Base-by-base conservation (phyloP, 1,284 basidiomycete species). In the Malassezia psittaci region DNA sequence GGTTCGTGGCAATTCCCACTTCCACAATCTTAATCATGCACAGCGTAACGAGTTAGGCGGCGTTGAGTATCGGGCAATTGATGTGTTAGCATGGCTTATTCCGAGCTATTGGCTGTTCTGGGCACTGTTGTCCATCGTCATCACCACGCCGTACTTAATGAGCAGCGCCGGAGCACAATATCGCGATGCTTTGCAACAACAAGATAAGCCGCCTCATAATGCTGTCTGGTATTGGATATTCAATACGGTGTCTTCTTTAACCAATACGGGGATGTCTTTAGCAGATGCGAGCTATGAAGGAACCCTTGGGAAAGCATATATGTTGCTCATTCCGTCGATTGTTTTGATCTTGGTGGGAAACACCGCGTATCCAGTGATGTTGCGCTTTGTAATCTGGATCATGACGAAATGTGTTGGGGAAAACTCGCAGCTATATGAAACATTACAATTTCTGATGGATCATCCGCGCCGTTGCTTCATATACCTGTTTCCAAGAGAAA, bases 401-500 rank as follows among this genome's bases (percentile, higher is more conserved):
- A 68, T 86, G 43, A 81, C 83, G 19, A 85, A 85, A 67, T 52
- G 82, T 13, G 81, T 85, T 13, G 83, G 83, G 0, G 69, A 71
- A 8, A 66, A 70, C 0, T 88, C 86, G 9, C 81, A 83, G 1
- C 66, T 82, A 0, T 80, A 83, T 56, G 88, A 94, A 76, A 89
- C 90, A 0, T 78, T 94, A 1, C 84, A 85, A 55, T 98, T 98
- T 75, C 79, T 98, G 6, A 81, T 98, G 16, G 90, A 96, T 70
- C 93, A 96, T 69, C 93, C 93, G 16, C 82, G 91, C 19, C 82
- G 91, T 58, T 80, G 93, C 77, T 96, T 89, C 72, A 83, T 93
- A 38, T 91, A 94, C 74, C 81, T 98, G 8, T 96, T 98, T 68
- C 93, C 93, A 0, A 85, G 89, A 0, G 65, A 67, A 63, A 91